Conservation (phyloP, 2,329 filamentous ascomycete species). For the Thermothelomyces thermophilus region DNA sequence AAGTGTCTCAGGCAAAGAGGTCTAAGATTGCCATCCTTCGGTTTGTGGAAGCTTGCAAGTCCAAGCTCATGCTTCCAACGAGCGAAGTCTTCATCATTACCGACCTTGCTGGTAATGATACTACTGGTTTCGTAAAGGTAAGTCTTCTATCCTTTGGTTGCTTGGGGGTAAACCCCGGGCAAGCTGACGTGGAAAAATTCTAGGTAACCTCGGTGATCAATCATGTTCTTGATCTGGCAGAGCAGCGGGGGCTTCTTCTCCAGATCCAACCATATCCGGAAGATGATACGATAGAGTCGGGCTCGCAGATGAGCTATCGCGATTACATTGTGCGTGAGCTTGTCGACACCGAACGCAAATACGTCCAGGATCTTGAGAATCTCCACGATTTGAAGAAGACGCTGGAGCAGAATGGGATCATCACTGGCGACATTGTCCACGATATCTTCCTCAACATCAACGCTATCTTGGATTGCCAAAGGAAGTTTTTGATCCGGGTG, state of each 20-base stretch:
- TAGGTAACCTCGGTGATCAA: slow-evolving; percentile 89
- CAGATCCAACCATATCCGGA: slow-evolving; percentile 53
- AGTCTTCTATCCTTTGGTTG: slow-evolving; percentile 3
- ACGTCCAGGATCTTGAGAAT: slow-evolving; percentile 94
- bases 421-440: slow-evolving; percentile 85
- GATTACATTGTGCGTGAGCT: slow-evolving; percentile 89
- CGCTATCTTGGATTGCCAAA: slow-evolving; percentile 88
- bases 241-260: slow-evolving; percentile 67
- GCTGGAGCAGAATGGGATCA: slow-evolving; percentile 77
- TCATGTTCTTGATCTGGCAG: slow-evolving; percentile 78
- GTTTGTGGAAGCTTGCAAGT: slow-evolving; percentile 83
- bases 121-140: slow-evolving; percentile 94
- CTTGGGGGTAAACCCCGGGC: background rate
- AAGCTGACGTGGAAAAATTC: background rate
- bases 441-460: slow-evolving; percentile 97
- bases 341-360: slow-evolving; percentile 92
- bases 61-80: slow-evolving; percentile 70
- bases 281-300: slow-evolving; percentile 47
- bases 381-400: slow-evolving; percentile 86
- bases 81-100: slow-evolving; percentile 81
- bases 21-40: slow-evolving; percentile 86
- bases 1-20: slow-evolving; percentile 59
- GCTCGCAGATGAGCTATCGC: slow-evolving; percentile 64
- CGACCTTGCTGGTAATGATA: slow-evolving; percentile 89
- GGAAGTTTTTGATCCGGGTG: slow-evolving; percentile 88